phyloP scores from a whole-genome alignment of 208 protist species.

The Cochliopodium minus region DNA sequence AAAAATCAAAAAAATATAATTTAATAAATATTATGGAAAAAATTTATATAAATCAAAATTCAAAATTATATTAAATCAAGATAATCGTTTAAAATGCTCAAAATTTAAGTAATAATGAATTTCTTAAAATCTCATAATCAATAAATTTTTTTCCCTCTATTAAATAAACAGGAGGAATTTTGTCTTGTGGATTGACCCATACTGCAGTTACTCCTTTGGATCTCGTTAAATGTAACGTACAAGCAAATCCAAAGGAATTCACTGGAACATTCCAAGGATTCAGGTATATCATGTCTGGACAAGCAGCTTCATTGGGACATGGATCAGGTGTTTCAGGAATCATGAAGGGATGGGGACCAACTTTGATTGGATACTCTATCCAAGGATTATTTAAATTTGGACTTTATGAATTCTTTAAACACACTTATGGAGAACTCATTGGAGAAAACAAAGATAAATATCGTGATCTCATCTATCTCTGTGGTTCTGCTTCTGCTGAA shows the following conservation, averaged over 20 bases:
- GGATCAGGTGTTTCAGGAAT: constrained; percentile 46
- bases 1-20: no score
- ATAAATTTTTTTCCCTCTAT: no score
- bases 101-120: no score
- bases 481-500: constrained; percentile 73
- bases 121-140: no score
- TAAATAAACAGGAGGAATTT: constrained; percentile 67
- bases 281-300: constrained; percentile 37
- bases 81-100: no score
- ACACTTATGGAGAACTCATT: constrained; percentile 50
- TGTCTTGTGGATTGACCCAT: constrained; percentile 80
- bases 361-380: constrained; percentile 62
- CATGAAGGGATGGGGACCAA: constrained; percentile 66
- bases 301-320: no score
- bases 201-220: constrained; percentile 73
- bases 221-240: constrained; percentile 83
- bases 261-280: constrained; percentile 48
- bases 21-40: no score
- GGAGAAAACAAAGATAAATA: constrained; percentile 52
- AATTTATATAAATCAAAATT: no score
- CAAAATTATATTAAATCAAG: no score
- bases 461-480: constrained; percentile 52
- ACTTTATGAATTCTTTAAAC: constrained; percentile 77
- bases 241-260: constrained; percentile 65
- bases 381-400: constrained; percentile 81